These are phyloP conservation scores for Raddia distichophylla DNA, from an alignment of 176 grass and related monocot species.

Conservation along the genomic window DNA sequence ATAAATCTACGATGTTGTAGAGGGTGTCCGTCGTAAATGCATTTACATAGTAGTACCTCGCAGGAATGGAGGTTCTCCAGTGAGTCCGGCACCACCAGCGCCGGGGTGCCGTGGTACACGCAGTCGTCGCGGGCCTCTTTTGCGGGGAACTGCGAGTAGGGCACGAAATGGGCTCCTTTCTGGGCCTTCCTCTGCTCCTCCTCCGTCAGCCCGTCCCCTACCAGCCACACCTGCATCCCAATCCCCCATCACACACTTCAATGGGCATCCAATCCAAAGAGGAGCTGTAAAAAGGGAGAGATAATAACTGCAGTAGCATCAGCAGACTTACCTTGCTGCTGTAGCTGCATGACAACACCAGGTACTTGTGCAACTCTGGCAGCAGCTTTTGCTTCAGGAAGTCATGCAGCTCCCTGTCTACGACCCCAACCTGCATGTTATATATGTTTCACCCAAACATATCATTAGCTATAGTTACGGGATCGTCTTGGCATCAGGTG, in stretches of 20 bases:
- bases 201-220: conserved; percentile 59
- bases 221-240: conserved; percentile 45
- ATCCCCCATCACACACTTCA: too few relatives aligned
- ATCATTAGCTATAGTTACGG: neutral
- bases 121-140: conserved; percentile 43
- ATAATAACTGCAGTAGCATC: neutral
- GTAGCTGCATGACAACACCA: conserved; percentile 38
- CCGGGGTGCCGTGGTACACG: conserved; percentile 68
- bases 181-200: conserved; percentile 57
- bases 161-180: conserved; percentile 56
- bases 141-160: conserved; percentile 69
- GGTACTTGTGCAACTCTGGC: conserved; percentile 25
- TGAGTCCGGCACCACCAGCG: conserved; percentile 53
- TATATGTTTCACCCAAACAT: neutral
- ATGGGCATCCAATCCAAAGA: neutral
- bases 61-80: conserved; percentile 75
- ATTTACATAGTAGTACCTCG: conserved; percentile 45
- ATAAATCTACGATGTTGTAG: too few relatives aligned
- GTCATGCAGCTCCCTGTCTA: conserved; percentile 40
- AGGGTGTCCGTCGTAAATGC: too few relatives aligned
- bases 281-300: neutral
- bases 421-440: conserved; percentile 48
- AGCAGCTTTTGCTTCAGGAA: conserved; percentile 39
- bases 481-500: too few relatives aligned
- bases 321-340: conserved; percentile 35